Conservation (phyloP, 164 flowering plant genomes). For the Magnolia officinalis region DNA sequence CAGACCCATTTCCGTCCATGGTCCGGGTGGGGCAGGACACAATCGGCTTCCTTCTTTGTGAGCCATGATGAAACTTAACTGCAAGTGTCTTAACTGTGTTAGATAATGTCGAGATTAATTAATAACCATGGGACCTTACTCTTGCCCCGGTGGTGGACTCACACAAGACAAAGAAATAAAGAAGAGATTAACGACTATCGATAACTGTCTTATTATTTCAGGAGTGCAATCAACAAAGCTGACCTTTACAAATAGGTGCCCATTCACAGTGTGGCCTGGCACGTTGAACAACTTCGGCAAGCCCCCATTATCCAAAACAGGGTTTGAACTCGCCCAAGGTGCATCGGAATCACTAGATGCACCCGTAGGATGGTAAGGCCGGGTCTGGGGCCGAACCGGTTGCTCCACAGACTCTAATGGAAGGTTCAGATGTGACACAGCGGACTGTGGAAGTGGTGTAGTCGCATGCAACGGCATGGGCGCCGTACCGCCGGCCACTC, state of each 20-base stretch:
- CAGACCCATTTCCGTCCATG: too few relatives aligned
- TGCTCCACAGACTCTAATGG: slow-evolving; percentile 24
- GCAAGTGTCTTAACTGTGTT: too few relatives aligned
- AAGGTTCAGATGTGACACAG: slow-evolving; percentile 28
- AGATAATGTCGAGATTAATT: too few relatives aligned
- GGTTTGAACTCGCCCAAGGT: slow-evolving; percentile 22
- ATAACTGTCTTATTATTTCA: not conserved
- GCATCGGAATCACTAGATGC: slow-evolving; percentile 8
- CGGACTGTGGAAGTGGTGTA: slow-evolving; percentile 47
- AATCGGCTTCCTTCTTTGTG: too few relatives aligned
- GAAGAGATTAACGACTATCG: too few relatives aligned
- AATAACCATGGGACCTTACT: too few relatives aligned
- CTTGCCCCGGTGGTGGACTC: slow-evolving; percentile 22
- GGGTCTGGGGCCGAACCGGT: slow-evolving; percentile 34
- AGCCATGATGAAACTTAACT: slow-evolving; percentile 13
- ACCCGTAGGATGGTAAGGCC: slow-evolving; percentile 28
- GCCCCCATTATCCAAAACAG: slow-evolving; percentile 18
- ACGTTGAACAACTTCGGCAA: slow-evolving; percentile 20
- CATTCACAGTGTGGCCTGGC: slow-evolving; percentile 38
- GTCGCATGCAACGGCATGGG: slow-evolving; percentile 52
- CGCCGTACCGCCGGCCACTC: slow-evolving; percentile 55
- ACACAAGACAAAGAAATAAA: too few relatives aligned
- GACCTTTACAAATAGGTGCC: slow-evolving; percentile 29
- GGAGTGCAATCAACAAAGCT: slow-evolving; percentile 14
- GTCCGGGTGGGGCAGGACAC: too few relatives aligned